Conservation (phyloP, 257 asterid species). For the Misopates orontium region DNA sequence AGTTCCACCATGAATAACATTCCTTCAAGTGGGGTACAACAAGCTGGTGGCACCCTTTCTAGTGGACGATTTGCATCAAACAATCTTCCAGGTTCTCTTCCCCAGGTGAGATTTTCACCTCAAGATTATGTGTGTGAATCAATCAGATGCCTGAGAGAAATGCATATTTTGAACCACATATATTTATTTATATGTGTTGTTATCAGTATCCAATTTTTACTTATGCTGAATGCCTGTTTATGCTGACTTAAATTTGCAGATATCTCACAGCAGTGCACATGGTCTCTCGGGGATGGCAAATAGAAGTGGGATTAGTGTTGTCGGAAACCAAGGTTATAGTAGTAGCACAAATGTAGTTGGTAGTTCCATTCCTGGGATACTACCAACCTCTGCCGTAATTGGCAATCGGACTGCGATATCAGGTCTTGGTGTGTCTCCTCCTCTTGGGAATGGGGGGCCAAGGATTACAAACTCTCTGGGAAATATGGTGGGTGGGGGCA, state of each 20-base stretch:
- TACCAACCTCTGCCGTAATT: constrained; percentile 79
- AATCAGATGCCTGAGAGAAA: not conserved
- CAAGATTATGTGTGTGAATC: constrained; percentile 20
- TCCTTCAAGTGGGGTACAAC: constrained; percentile 90
- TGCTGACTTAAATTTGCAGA: constrained; percentile 49
- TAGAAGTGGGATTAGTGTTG: constrained; percentile 80
- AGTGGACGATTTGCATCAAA: constrained; percentile 89
- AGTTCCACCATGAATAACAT: constrained; percentile 71
- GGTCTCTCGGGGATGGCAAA: constrained; percentile 83
- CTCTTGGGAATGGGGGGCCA: constrained; percentile 78
- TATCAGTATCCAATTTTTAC: constrained; percentile 10
- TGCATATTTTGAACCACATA: constrained; percentile 16
- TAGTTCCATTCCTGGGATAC: constrained; percentile 93
- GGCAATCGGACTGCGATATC: constrained; percentile 77
- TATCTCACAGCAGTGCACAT: constrained; percentile 83
- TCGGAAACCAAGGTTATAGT: constrained; percentile 83
- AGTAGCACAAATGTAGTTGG: constrained; percentile 76
- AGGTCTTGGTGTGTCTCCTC: constrained; percentile 81
- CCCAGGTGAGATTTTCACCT: constrained; percentile 63
- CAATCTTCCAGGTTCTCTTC: constrained; percentile 77
- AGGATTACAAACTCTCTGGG: constrained; percentile 82
- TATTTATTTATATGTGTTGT: constrained; percentile 22
- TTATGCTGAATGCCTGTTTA: constrained; percentile 1
- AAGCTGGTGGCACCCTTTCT: constrained; percentile 71
- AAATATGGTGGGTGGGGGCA: constrained; percentile 82